Base-by-base conservation (phyloP, 257 asterid species). In the Striga asiatica region DNA sequence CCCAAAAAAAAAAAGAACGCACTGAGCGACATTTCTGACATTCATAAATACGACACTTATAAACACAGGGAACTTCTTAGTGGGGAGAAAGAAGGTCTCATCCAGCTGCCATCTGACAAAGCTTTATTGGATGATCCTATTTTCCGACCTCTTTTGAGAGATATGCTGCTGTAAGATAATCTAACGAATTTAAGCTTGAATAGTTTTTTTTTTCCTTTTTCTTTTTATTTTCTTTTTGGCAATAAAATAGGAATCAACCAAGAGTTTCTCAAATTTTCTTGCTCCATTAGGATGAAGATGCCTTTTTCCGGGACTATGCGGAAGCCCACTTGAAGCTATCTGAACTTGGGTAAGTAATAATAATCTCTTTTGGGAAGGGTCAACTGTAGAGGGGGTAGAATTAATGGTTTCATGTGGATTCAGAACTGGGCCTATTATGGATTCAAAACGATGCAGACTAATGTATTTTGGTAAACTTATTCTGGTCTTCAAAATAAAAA, bases 261-360 rank as follows among this genome's bases (percentile, higher is more conserved):
- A n/a, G n/a, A 22, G 12, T 24, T 12, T 2, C 0, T 49, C 1
- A 49, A 49, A 21, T 8, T 21, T 9, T 29, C 16, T n/a, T 34
- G 1, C 50, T 21, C 24, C 31, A 8, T 3, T 4, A 8, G 96
- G 91, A 84, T 45, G 97, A 88, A 74, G 97, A 88, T 66, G 85
- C 86, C 10, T 88, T 88, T 76, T 88, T 84, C 50, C 78, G 80
- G 9, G 94, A 84, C 54, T 84, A 88, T 61, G 95, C 95, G 2
- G 79, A 29, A 43, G 77, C 93, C 61, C 96, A 88, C 66, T 12
- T 45, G 82, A 84, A 76, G 62, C 94, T 88, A 22, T 84, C 89
- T 28, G 96, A 88, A 61, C 64, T 88, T 72, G 94, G 94, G 96
- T 87, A 72, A 66, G 25, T 29, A 0, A 1, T 29, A n/a, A n/a